Evolutionary conservation across 129 eudicot genomes (phyloP), one percentile per base, ranked within the genome.

Genomic region (Sambucus nigra): DNA sequence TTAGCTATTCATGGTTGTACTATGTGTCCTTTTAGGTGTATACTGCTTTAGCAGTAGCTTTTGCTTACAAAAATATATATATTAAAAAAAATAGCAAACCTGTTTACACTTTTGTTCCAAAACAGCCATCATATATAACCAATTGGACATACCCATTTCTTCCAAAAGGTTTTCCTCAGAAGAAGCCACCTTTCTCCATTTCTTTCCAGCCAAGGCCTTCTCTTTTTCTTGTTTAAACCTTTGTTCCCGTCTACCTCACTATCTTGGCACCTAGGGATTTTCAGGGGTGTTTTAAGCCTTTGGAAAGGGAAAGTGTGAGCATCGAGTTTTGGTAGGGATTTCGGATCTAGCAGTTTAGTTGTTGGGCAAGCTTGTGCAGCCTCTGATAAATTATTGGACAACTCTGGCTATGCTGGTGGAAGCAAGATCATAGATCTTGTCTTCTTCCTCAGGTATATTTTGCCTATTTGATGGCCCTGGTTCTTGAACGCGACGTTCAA

Each of bases 281-380:
- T 86, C 17, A 80, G 57, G n/a, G 99, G 94, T 28, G 71, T 60
- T 59, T 32, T 71, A 41, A 86, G 83, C 59, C 95, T 86, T 64
- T 79, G 81, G 60, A 91, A 91, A 33, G 99, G 88, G 41, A 53
- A 74, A 20, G 82, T 59, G 1, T 95, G 95, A 27, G 75, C 70
- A 46, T 91, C 89, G 59, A 81, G 95, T 77, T 65, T 79, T 51
- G 99, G 99, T n/a, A 82, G 32, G 26, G 61, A 71, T 64, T 72
- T 75, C 4, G 80, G 74, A 58, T 91, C 91, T 67, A 91, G 81
- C 60, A 91, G 65, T 74, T 74, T 91, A 8, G 94, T 79, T 31
- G 84, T 79, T 26, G 99, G 91, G 23, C 99, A 95, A 57, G 94
- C 82, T 61, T 82, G 69, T 65, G 82, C 78, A 69, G 99, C 99